These are phyloP conservation scores for Fusarium newnesense DNA, from an alignment of 2,329 filamentous ascomycete genomes.

Conservation along the genomic window DNA sequence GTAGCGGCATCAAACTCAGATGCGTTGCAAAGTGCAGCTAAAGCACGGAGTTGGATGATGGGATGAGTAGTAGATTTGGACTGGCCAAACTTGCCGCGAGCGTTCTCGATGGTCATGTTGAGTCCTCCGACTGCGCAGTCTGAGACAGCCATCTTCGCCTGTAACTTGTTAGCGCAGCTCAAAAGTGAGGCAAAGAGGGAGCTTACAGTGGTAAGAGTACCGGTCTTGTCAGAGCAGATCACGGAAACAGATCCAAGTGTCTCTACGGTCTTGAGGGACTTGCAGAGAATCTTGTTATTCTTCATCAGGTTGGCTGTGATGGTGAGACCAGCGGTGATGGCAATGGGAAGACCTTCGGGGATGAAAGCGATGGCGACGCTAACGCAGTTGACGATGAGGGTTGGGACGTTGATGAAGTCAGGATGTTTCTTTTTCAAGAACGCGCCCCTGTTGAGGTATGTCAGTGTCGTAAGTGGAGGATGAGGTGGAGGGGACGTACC, in stretches of 20 bases:
- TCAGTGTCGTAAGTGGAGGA: accelerated
- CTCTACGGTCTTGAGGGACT: constrained; percentile 82
- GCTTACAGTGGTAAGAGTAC: constrained; percentile 65
- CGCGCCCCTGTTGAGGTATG: constrained; percentile 60
- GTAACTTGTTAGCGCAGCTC: constrained; percentile 36
- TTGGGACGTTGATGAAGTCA: constrained; percentile 76
- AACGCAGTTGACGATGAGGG: constrained; percentile 78
- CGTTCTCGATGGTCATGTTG: constrained; percentile 61
- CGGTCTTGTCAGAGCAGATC: constrained; percentile 82
- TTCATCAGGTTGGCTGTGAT: constrained; percentile 82
- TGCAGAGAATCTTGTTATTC: constrained; percentile 81
- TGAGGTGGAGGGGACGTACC: constrained; percentile 47
- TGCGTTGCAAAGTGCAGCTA: constrained; percentile 77
- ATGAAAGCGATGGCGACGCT: constrained; percentile 80
- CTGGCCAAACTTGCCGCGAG: constrained; percentile 53
- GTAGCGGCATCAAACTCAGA: constrained; percentile 78
- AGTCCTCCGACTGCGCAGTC: constrained; percentile 69
- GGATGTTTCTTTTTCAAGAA: constrained; percentile 76
- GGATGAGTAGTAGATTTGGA: constrained; percentile 47
- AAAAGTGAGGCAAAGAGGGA: accelerated
- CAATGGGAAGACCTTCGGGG: constrained; percentile 77
- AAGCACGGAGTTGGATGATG: constrained; percentile 67
- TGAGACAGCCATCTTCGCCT: constrained; percentile 80
- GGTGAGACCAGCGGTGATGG: constrained; percentile 75
- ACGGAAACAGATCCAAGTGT: constrained; percentile 78